Conservation (phyloP, 805 yeast species). For the Nakazawaea holstii region DNA sequence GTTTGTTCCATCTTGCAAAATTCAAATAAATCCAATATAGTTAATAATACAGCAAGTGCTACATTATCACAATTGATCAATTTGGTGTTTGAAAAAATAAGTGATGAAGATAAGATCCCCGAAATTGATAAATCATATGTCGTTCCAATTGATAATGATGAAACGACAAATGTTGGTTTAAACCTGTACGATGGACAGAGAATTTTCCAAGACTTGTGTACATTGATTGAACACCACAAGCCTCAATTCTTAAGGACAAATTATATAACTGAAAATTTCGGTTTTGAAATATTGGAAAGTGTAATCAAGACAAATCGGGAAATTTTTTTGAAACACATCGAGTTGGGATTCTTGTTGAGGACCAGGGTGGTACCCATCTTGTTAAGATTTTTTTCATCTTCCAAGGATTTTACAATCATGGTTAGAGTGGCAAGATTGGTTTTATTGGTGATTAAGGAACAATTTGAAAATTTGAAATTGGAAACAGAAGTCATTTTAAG, state of each 20-base stretch:
- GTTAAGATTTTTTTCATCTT: slow-evolving; percentile 54
- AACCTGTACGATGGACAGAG: slow-evolving; percentile 65
- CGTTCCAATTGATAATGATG: slow-evolving; percentile 42
- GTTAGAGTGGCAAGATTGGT: slow-evolving; percentile 75
- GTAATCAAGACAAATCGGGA: slow-evolving; percentile 58
- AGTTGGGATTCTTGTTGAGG: slow-evolving; percentile 61
- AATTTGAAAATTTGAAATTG: slow-evolving; percentile 54
- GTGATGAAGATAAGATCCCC: slow-evolving; percentile 29
- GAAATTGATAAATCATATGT: slow-evolving; percentile 17
- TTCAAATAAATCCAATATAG: slow-evolving; percentile 67
- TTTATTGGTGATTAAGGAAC: slow-evolving; percentile 54
- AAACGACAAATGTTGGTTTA: slow-evolving; percentile 37
- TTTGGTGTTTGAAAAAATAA: slow-evolving; percentile 66
- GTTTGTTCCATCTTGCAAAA: slow-evolving; percentile 72
- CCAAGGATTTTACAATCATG: slow-evolving; percentile 59
- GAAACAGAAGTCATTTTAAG: slow-evolving; percentile 83
- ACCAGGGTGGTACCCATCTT: slow-evolving; percentile 71
- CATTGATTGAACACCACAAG: slow-evolving; percentile 51
- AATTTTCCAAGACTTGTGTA: slow-evolving; percentile 69
- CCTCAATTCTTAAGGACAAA: slow-evolving; percentile 49
- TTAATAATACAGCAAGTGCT: slow-evolving; percentile 87
- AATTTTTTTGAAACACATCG: slow-evolving; percentile 53
- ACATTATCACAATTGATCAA: slow-evolving; percentile 83
- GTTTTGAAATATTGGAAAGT: slow-evolving; percentile 80
- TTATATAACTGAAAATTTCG: slow-evolving; percentile 56